Evolutionary conservation across 2,329 filamentous ascomycete genomes (phyloP), one percentile per base, ranked within the genome.

Genomic region (Alternaria sp.): DNA sequence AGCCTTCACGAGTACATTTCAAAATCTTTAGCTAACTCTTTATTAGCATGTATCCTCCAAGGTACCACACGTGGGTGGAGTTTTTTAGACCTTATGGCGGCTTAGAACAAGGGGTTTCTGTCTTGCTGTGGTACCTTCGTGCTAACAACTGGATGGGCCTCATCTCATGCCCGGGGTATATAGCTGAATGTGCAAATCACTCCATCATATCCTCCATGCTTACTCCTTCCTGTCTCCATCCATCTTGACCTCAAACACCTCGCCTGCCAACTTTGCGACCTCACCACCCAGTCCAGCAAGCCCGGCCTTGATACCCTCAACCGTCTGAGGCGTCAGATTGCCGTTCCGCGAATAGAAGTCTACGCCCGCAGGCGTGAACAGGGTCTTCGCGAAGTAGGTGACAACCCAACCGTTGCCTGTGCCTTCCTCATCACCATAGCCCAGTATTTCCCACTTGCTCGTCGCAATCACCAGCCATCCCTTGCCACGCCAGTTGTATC

Each of bases 301-400:
- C 32, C 83, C 87, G 46, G 79, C 78, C 75, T 86, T 83, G 64
- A 95, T 87, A 25, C 76, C 83, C 54, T 79, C 81, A 43, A 89
- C 84, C 57, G 88, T 87, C 74, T 82, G 85, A 60, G 86, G 81
- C 58, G 84, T 86, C 66, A 93, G 67, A 65, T 85, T 86, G 55
- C 81, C 85, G 15, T 85, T 83, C 69, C 91, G 85, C 49, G 88
- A 89, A 78, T 95, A 96, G 10, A 96, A 80, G 80, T 97, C 93
- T 28, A 97, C 74, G 0, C 93, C 93, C 60, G 93, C 91, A 66
- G 91, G 90, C 7, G 93, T 96, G 71, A 97, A 96, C 47, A 94
- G 70, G 23, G 92, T 96, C 74, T 91, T 90, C 66, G 90, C 89
- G 79, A 97, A 97, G 85, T 90, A 95, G 5, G 92, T 96, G 13